Evolutionary conservation across 371 early-diverging fungal species (phyloP), one percentile per base, ranked within the genome.

Genomic region (Dinochytrium kinnereticum): DNA sequence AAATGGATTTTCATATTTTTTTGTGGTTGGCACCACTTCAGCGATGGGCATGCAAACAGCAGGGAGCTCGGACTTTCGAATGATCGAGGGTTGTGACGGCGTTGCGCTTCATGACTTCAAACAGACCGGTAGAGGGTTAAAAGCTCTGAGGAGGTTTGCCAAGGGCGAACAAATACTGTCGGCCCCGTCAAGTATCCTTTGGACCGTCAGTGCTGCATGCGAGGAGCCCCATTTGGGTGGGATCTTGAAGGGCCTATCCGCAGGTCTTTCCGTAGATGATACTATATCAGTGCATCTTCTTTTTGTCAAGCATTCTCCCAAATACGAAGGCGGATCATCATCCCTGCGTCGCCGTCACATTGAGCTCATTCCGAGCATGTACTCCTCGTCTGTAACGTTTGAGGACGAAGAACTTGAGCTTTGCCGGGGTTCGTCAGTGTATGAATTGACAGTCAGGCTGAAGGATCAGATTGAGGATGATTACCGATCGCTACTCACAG

Each of bases 381-480:
- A n/a, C 67, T 28, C 67, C 5, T 59, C 72, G 2, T 79, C 76
- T 3, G 51, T 64, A 10, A 71, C 71, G 28, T 74, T 59, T 28
- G n/a, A 15, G 5, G 71, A 51, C 7, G 24, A 13, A 33, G 80
- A 70, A 24, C 55, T 80, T 15, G 51, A 39, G 5, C 10, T 70
- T 13, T 72, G 72, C 51, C n/a, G 44, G 26, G 80, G 80, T 1
- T 65, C 76, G 2, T 72, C 76, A n/a, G 64, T 80, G 51, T 66
- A 78, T 66, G 28, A 5, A 10, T n/a, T 69, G 2, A 78, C 81
- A 1, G 24, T 49, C 21, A 51, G 26, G 34, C 34, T 72, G 30
- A 28, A 49, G 33, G 65, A 69, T 2, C 81, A 80, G 51, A 75
- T 78, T 51, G 49, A 36, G 49, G 50, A 38, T 1, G 78, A 78